Conservation (phyloP, 352 stramenopile genomes). For the Phytophthora pisi region DNA sequence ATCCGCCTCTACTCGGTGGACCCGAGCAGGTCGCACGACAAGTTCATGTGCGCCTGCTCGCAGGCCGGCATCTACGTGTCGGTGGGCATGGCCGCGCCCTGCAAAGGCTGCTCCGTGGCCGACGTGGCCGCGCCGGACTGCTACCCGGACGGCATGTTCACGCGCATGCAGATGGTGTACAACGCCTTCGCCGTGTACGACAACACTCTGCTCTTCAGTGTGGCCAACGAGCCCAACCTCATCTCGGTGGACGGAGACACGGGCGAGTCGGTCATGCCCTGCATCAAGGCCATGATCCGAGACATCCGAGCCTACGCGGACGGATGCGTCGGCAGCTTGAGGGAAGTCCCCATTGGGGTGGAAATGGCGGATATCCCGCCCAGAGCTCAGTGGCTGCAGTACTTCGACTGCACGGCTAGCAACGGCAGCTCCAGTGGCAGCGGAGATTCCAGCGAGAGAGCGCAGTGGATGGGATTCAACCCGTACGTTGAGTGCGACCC, state of each 20-base stretch:
- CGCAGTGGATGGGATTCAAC: slow-evolving; percentile 59
- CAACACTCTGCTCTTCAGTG: slow-evolving; percentile 69
- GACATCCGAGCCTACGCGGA: slow-evolving; percentile 59
- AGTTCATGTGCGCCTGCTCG: slow-evolving; percentile 78
- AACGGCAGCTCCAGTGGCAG: slow-evolving; percentile 33
- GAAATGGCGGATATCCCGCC: slow-evolving; percentile 76
- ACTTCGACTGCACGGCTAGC: slow-evolving; percentile 70
- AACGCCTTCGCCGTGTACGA: slow-evolving; percentile 78
- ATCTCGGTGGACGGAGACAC: slow-evolving; percentile 43
- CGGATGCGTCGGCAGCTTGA: slow-evolving; percentile 45
- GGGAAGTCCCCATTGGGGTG: slow-evolving; percentile 71
- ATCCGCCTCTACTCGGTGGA: slow-evolving; percentile 74
- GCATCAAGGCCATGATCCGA: slow-evolving; percentile 73
- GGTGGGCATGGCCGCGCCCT: slow-evolving; percentile 65
- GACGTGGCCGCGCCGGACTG: slow-evolving; percentile 50
- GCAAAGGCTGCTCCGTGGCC: slow-evolving; percentile 44
- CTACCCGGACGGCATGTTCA: slow-evolving; percentile 59
- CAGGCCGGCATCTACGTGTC: slow-evolving; percentile 79
- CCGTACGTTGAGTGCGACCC: slow-evolving; percentile 69
- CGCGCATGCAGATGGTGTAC: slow-evolving; percentile 68
- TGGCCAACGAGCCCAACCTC: slow-evolving; percentile 77
- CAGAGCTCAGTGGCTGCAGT: slow-evolving; percentile 64
- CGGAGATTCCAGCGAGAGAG: slow-evolving; percentile 36
- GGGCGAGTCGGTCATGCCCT: slow-evolving; percentile 57
- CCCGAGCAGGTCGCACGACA: slow-evolving; percentile 64